phyloP scores from a whole-genome alignment of 2,329 filamentous ascomycete genomes.

The Nannizzia gypsea region DNA sequence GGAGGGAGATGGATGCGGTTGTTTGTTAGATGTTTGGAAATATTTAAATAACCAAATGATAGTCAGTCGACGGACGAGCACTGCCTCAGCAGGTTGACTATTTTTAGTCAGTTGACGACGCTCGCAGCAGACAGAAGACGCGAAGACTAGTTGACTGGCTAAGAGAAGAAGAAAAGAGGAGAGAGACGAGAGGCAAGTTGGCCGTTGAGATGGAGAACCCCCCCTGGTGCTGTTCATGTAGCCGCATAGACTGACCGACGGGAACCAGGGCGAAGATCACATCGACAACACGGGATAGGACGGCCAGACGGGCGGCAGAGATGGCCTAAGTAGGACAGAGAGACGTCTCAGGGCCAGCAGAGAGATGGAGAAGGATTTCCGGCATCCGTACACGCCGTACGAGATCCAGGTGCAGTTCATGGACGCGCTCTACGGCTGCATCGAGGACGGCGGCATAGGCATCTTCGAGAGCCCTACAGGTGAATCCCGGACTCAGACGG shows the following conservation, averaged over 20 bases:
- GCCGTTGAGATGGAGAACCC: background rate
- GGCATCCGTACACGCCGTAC: conserved; percentile 81
- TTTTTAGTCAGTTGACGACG: background rate
- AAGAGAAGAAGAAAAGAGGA: background rate
- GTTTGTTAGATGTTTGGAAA: no score
- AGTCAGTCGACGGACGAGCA: background rate
- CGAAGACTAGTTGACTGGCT: background rate
- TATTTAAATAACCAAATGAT: no score
- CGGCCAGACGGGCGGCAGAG: background rate
- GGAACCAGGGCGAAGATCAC: background rate
- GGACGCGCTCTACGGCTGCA: conserved; percentile 65
- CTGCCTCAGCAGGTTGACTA: background rate
- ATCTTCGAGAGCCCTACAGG: conserved; percentile 93
- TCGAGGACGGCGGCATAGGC: conserved; percentile 68
- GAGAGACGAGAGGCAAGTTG: background rate
- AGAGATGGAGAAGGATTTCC: conserved; percentile 46
- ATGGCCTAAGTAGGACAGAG: conserved; percentile 14
- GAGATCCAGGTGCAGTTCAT: conserved; percentile 82
- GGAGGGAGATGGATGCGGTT: background rate
- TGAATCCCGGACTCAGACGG: background rate
- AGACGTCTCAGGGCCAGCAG: conserved; percentile 13
- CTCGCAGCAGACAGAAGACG: background rate
- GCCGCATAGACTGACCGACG: background rate
- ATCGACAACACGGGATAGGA: background rate
- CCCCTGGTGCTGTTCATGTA: background rate